Percentiles rank a stretch among this genome's conserved stretches.
Conservation (phyloP, 2,329 filamentous ascomycete genomes). For the Penicillium paneum region DNA sequence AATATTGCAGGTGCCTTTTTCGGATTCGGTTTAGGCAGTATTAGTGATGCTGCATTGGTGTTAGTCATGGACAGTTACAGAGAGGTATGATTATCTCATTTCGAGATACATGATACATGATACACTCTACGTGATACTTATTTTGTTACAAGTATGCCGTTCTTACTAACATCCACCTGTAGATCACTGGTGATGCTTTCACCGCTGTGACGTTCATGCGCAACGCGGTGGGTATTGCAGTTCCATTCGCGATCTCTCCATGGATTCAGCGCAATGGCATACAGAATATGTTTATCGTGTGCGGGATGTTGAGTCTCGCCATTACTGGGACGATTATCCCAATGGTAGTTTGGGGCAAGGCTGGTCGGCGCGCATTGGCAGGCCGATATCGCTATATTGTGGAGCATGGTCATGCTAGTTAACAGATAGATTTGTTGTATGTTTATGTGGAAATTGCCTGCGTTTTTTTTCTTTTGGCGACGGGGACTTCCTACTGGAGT, state of each 20-base stretch:
- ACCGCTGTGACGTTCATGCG: slow-evolving; percentile 32
- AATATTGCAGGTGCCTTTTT: slow-evolving; percentile 39
- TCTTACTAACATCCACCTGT: not conserved
- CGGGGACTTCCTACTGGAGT: not conserved
- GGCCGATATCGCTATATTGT: slow-evolving; percentile 15
- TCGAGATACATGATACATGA: not conserved
- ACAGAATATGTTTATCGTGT: slow-evolving; percentile 28
- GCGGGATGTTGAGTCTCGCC: slow-evolving; percentile 25
- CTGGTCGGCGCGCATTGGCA: slow-evolving; percentile 10
- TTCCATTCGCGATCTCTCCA: slow-evolving; percentile 31
- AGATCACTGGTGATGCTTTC: slow-evolving; percentile 29
- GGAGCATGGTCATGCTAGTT: slow-evolving; percentile 1
- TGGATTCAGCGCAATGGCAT: slow-evolving; percentile 28
- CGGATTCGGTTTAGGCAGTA: slow-evolving; percentile 41
- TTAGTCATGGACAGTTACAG: slow-evolving; percentile 32
- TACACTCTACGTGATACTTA: not conserved
- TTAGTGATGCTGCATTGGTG: slow-evolving; percentile 30
- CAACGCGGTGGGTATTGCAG: slow-evolving; percentile 31
- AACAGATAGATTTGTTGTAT: not conserved
- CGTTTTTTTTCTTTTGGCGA: too few species aligned
- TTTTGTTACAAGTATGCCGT: not conserved
- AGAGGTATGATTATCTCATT: slow-evolving; percentile 24
- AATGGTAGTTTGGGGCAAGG: slow-evolving; percentile 26
- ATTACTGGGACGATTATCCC: slow-evolving; percentile 18
- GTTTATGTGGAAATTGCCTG: not conserved